Evolutionary conservation across 192 early-diverging fungal species (phyloP).

Genomic region (Blastocladiella britannica): DNA sequence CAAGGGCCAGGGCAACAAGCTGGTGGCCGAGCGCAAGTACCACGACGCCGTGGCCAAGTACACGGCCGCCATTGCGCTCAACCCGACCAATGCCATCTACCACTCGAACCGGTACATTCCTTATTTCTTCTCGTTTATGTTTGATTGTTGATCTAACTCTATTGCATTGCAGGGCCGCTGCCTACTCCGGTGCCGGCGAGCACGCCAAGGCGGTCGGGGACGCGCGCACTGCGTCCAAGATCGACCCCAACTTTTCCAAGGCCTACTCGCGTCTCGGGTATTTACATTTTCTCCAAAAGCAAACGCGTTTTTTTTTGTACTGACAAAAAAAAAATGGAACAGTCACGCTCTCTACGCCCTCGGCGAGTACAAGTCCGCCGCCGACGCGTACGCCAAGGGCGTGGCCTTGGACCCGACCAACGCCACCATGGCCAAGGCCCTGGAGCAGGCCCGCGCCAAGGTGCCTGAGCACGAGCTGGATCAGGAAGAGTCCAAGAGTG

Average conservation of each 20-base stretch:
- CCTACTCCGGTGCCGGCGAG: conserved; percentile 71
- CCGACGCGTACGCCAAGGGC: conserved; percentile 75
- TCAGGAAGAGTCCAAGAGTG: too few species aligned
- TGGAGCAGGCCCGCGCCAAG: conserved; percentile 45
- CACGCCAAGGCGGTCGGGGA: conserved; percentile 74
- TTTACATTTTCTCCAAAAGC: conserved; percentile 6
- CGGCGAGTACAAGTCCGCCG: conserved; percentile 60
- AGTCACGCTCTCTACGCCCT: conserved; percentile 80
- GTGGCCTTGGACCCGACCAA: conserved; percentile 66
- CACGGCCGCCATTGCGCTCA: conserved; percentile 71
- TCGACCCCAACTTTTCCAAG: conserved; percentile 80
- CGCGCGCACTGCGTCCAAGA: conserved; percentile 56
- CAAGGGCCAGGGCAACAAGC: conserved; percentile 67
- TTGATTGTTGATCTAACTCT: background rate
- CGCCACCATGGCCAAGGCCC: conserved; percentile 51
- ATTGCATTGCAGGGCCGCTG: conserved; percentile 52
- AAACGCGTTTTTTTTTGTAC: background rate
- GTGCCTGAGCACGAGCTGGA: conserved; percentile 4
- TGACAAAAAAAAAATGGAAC: too few species aligned
- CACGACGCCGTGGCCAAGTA: conserved; percentile 69
- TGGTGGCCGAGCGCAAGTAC: conserved; percentile 65
- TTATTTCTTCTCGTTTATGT: background rate
- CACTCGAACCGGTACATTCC: conserved; percentile 58
- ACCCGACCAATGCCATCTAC: conserved; percentile 75
- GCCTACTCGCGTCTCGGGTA: conserved; percentile 80